Evolutionary conservation across 2,329 filamentous ascomycete species (phyloP).

Genomic region (Epichloe festucae): DNA sequence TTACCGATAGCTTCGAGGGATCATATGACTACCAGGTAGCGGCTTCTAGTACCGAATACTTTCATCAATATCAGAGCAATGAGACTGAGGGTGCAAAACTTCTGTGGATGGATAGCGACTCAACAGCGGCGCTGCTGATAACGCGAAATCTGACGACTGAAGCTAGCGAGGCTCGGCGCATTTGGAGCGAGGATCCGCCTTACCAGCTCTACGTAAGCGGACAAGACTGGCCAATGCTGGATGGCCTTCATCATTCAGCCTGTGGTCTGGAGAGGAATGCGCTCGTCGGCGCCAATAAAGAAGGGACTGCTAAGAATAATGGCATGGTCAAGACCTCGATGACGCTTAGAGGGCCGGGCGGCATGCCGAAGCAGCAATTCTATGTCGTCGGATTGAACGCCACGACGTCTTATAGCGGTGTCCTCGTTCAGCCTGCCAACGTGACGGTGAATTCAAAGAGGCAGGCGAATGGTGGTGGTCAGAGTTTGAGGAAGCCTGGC

Average conservation of each 20-base stretch:
- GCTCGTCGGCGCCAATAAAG: constrained; percentile 42
- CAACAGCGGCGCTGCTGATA: constrained; percentile 61
- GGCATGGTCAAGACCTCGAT: constrained; percentile 45
- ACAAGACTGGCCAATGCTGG: constrained; percentile 41
- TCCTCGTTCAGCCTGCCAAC: constrained; percentile 51
- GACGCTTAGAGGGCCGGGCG: constrained; percentile 52
- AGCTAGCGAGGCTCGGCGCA: constrained; percentile 38
- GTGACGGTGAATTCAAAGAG: constrained; percentile 31
- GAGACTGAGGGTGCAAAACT: constrained; percentile 37
- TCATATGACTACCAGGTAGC: constrained; percentile 72
- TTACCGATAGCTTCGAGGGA: constrained; percentile 46
- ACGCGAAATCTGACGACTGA: constrained; percentile 59
- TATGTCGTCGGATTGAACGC: constrained; percentile 64
- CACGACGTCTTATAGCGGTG: constrained; percentile 58
- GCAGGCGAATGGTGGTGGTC: constrained; percentile 17
- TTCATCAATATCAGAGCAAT: constrained; percentile 46
- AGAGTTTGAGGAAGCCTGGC: constrained; percentile 41
- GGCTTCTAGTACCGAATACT: constrained; percentile 66
- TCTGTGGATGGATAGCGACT: constrained; percentile 76
- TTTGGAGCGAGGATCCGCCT: constrained; percentile 40
- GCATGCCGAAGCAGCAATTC: constrained; percentile 75
- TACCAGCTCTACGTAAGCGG: constrained; percentile 71
- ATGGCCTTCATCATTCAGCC: constrained; percentile 65
- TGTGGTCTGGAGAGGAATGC: constrained; percentile 64
- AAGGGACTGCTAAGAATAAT: constrained; percentile 20